A percentile compares a stretch with the other conserved stretches of the same genome.
These are phyloP conservation scores for Schoenoplectus triqueter DNA, from an alignment of 202 grass and related monocot genomes.

Conservation along the genomic window DNA sequence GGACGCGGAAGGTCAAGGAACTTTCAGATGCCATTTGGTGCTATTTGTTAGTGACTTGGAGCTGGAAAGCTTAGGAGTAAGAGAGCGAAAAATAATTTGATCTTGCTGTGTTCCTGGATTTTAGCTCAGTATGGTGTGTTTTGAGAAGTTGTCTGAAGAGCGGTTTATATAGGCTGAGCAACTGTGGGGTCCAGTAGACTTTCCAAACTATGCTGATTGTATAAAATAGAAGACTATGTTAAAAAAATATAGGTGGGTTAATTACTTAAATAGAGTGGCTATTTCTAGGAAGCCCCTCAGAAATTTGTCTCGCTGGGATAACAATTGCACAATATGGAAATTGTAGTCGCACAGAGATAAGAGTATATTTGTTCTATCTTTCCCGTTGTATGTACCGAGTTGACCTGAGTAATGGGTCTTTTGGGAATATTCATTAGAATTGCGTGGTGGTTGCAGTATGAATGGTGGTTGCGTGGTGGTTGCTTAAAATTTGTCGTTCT, in stretches of 20 bases:
- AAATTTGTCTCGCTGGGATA: slow-evolving; percentile 10
- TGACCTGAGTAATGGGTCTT: not conserved
- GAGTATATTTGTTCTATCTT: not conserved
- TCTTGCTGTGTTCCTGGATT: slow-evolving; percentile 4
- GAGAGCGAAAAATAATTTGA: not conserved
- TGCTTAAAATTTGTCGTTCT: not conserved
- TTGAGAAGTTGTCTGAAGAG: not conserved
- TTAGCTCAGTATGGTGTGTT: slow-evolving; percentile 17
- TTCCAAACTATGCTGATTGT: not conserved
- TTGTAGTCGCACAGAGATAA: not conserved
- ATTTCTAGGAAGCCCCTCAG: slow-evolving; percentile 25
- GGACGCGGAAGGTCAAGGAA: slow-evolving; percentile 60
- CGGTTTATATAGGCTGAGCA: not conserved
- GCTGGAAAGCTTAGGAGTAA: not conserved
- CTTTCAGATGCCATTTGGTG: slow-evolving; percentile 31
- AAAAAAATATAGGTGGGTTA: not conserved
- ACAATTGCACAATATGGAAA: not conserved
- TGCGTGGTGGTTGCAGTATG: slow-evolving; percentile 3
- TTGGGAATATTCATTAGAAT: not conserved
- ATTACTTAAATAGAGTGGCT: not conserved
- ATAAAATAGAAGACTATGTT: not conserved
- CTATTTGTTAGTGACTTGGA: not conserved
- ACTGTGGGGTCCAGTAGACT: slow-evolving; percentile 1
- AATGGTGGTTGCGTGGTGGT: not conserved
- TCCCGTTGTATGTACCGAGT: not conserved